These are phyloP conservation scores for Phytophthora constricta DNA, from an alignment of 352 stramenopile species.

Conservation along the genomic window DNA sequence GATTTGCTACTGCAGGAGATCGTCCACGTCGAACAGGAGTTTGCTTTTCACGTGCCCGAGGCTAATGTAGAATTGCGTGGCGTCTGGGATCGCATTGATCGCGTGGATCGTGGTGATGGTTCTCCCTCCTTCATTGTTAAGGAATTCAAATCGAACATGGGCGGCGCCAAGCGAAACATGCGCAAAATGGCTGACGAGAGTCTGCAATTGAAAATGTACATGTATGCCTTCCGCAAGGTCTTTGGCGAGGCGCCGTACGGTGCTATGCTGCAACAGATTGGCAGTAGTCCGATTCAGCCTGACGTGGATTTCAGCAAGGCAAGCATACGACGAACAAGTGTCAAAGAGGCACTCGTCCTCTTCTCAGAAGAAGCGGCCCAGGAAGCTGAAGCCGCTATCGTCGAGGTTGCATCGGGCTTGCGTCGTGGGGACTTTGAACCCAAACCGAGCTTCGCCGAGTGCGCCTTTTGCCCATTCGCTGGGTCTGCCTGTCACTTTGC, in stretches of 20 bases:
- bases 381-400: conserved; percentile 48
- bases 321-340: conserved; percentile 13
- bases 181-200: conserved; percentile 63
- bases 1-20: conserved; percentile 40
- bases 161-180: conserved; percentile 55
- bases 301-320: conserved; percentile 10
- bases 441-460: conserved; percentile 66
- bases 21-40: conserved; percentile 66
- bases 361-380: conserved; percentile 40
- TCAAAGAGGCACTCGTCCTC: conserved; percentile 47
- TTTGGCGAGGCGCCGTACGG: conserved; percentile 60
- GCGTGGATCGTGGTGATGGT: conserved; percentile 6
- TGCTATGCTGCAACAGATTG: conserved; percentile 68
- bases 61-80: conserved; percentile 64
- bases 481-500: conserved; percentile 58
- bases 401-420: conserved; percentile 44
- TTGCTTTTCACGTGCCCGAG: conserved; percentile 56
- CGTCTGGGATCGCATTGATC: conserved; percentile 84
- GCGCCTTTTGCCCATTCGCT: conserved; percentile 76
- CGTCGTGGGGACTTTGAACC: conserved; percentile 59
- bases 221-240: conserved; percentile 75
- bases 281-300: conserved; percentile 26
- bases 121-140: conserved; percentile 55
- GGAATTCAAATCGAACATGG: conserved; percentile 88
- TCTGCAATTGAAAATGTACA: conserved; percentile 84